Conservation (phyloP, 164 flowering plant genomes). For the Stephania japonica region DNA sequence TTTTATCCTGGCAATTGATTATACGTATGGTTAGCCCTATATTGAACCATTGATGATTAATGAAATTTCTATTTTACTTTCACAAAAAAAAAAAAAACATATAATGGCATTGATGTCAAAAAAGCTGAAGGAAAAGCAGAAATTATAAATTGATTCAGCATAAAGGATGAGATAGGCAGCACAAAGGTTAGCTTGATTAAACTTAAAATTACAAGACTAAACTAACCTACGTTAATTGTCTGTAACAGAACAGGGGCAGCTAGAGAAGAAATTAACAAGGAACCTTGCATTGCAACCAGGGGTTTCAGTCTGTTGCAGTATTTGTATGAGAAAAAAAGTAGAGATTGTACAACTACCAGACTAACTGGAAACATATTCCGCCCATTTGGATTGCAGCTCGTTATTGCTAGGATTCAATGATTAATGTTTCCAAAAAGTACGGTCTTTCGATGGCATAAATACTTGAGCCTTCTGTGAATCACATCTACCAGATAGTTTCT, state of each 20-base stretch:
- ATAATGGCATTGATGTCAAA: no score
- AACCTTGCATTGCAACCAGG: neutral
- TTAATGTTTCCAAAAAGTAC: neutral
- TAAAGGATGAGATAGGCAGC: no score
- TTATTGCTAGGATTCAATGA: neutral
- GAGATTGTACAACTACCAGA: constrained; percentile 1
- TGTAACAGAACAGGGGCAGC: neutral
- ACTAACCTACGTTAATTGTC: neutral
- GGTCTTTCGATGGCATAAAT: neutral
- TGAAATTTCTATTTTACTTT: no score
- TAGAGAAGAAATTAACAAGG: neutral
- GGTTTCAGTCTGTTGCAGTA: neutral
- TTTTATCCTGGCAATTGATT: no score
- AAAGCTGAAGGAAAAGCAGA: no score
- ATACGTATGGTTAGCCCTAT: no score
- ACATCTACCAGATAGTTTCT: neutral
- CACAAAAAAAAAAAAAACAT: no score
- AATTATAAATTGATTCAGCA: no score
- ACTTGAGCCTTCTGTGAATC: neutral
- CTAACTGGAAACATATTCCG: neutral
- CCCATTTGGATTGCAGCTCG: neutral
- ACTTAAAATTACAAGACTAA: neutral
- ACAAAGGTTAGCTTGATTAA: neutral
- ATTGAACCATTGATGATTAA: no score
- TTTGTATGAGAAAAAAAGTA: neutral